Evolutionary conservation across 768 basidiomycete genomes (phyloP).

Genomic region (Termitomyces sp.): DNA sequence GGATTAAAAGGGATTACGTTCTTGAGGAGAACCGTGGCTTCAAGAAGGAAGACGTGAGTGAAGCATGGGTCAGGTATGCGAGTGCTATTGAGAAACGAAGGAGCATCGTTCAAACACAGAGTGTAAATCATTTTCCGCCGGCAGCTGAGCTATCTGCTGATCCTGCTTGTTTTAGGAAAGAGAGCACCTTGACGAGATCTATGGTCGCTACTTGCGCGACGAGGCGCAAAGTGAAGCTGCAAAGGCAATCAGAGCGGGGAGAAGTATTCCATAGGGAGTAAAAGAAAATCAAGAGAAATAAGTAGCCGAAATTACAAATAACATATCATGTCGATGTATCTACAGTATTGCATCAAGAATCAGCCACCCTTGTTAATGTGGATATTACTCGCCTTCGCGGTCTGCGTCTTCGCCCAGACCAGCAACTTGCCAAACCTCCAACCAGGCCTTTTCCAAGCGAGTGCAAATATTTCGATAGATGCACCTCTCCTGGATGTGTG

Average conservation of each 20-base stretch:
- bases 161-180: constrained; percentile 8
- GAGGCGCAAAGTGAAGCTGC: constrained; percentile 52
- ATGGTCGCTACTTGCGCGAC: constrained; percentile 51
- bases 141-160: not conserved
- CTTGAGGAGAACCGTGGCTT: constrained; percentile 45
- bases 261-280: constrained; percentile 30
- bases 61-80: constrained; percentile 41
- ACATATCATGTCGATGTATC: not conserved
- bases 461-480: constrained; percentile 36
- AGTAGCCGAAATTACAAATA: not conserved
- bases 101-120: constrained; percentile 42
- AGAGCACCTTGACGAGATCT: constrained; percentile 41
- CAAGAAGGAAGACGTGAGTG: constrained; percentile 35
- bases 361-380: not conserved
- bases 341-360: not conserved
- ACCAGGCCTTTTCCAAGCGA: constrained; percentile 30
- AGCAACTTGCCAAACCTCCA: constrained; percentile 22
- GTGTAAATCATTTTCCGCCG: constrained; percentile 21
- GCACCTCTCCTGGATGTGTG: constrained; percentile 48
- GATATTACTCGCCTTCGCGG: not conserved
- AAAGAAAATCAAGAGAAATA: not conserved
- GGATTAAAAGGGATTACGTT: constrained; percentile 43
- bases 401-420: constrained; percentile 1
- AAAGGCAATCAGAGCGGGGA: constrained; percentile 43
- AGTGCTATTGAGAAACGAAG: constrained; percentile 35